Percentiles rank a stretch among this genome's conserved stretches.
These are phyloP conservation scores for Microstegium vimineum DNA, from an alignment of 176 grass and related monocot genomes.

Conservation along the genomic window DNA sequence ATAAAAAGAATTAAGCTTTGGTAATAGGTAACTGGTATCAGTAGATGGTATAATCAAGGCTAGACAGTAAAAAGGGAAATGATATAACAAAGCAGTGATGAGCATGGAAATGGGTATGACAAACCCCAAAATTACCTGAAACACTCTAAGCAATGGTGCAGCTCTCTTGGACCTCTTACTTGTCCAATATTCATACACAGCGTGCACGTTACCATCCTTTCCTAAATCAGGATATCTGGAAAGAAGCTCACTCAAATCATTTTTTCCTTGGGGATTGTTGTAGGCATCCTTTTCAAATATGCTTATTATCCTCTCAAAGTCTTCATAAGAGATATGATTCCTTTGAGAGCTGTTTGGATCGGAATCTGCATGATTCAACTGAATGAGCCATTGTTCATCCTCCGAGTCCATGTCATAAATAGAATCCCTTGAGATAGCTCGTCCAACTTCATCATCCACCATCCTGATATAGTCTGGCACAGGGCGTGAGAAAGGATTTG, in stretches of 20 bases:
- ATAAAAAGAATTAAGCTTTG: not conserved
- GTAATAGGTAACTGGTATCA: not conserved
- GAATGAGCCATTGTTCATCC: slow-evolving; percentile 70
- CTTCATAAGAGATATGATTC: slow-evolving; percentile 37
- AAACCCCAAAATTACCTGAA: slow-evolving; percentile 62
- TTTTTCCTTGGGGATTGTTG: slow-evolving; percentile 39
- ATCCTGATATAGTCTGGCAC: slow-evolving; percentile 55
- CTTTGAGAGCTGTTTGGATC: slow-evolving; percentile 26
- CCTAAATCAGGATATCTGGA: slow-evolving; percentile 50
- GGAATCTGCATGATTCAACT: slow-evolving; percentile 33
- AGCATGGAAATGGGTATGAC: not conserved
- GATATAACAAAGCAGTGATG: not conserved
- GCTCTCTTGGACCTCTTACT: slow-evolving; percentile 54
- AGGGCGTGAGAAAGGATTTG: slow-evolving; percentile 61
- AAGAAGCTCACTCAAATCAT: slow-evolving; percentile 43
- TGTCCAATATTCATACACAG: slow-evolving; percentile 69
- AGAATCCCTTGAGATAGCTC: slow-evolving; percentile 43
- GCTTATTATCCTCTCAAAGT: slow-evolving; percentile 82
- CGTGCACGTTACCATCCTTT: slow-evolving; percentile 39
- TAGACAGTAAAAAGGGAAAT: not conserved
- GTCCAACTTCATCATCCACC: slow-evolving; percentile 62
- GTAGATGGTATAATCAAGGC: slow-evolving; percentile 8
- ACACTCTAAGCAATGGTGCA: slow-evolving; percentile 59
- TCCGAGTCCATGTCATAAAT: slow-evolving; percentile 93
- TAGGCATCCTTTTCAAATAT: slow-evolving; percentile 80